These are phyloP conservation scores for Protostelium mycophagum DNA, from an alignment of 78 protist genomes.

Conservation along the genomic window DNA sequence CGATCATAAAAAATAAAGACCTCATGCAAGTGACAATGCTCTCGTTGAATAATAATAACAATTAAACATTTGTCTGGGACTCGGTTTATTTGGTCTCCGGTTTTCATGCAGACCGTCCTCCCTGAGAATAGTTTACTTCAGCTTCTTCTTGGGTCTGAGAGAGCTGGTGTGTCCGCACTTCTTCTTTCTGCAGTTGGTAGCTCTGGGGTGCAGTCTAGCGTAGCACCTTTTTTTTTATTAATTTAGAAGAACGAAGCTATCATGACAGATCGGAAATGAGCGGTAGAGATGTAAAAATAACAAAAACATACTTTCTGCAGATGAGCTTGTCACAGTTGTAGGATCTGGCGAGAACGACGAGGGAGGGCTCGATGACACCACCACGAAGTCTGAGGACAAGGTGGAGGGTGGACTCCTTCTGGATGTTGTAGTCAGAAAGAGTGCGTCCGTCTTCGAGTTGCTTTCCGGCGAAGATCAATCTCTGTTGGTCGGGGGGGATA, in stretches of 20 bases:
- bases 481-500: conserved; percentile 99
- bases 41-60: too few species aligned
- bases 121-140: conserved; percentile 80
- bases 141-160: conserved; percentile 99
- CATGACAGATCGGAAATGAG: neutral
- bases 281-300: neutral
- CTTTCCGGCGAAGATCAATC: conserved; percentile 98
- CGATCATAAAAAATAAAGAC: too few species aligned
- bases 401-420: conserved; percentile 96
- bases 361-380: conserved; percentile 98
- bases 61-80: too few species aligned
- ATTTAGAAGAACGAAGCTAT: neutral
- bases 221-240: conserved; percentile 86
- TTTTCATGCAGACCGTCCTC: too few species aligned
- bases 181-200: conserved; percentile 99
- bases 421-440: conserved; percentile 97
- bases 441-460: conserved; percentile 98
- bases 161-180: conserved; percentile 98
- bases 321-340: conserved; percentile 96
- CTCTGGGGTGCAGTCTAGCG: conserved; percentile 98
- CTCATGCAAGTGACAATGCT: too few species aligned
- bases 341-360: conserved; percentile 93
- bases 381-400: conserved; percentile 96
- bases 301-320: conserved; percentile 89
- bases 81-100: too few species aligned